phyloP scores from a whole-genome alignment of 2,329 filamentous ascomycete species.

The Arthrobotrys megalospora region DNA sequence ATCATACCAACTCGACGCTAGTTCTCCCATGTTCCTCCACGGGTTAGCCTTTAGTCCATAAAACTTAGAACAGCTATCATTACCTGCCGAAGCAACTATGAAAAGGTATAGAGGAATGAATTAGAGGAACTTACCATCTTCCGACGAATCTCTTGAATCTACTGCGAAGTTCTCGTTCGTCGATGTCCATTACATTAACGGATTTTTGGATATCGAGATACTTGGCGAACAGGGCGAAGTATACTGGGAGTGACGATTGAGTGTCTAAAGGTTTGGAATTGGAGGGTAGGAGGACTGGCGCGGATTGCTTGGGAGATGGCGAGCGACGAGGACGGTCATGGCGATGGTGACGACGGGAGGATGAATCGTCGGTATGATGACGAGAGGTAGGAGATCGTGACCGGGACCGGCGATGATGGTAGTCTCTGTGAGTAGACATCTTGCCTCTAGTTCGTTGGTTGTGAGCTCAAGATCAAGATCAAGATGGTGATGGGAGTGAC shows the following conservation, averaged over 20 bases:
- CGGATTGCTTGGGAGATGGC: conserved; percentile 58
- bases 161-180: conserved; percentile 82
- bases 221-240: conserved; percentile 74
- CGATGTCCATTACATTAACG: conserved; percentile 76
- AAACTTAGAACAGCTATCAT: not conserved
- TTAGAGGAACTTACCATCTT: conserved; percentile 78
- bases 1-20: conserved; percentile 95
- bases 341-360: conserved; percentile 38
- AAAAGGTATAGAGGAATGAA: conserved; percentile 27
- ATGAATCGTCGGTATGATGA: conserved; percentile 37
- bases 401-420: conserved; percentile 25
- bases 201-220: conserved; percentile 92
- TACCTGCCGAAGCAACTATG: conserved; percentile 7
- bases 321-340: conserved; percentile 64
- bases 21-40: conserved; percentile 82
- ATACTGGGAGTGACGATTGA: conserved; percentile 76
- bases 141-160: conserved; percentile 93
- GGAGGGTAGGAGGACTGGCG: conserved; percentile 70
- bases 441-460: conserved; percentile 1
- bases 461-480: not conserved
- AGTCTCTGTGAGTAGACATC: conserved; percentile 31
- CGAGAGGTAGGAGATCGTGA: conserved; percentile 52
- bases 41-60: conserved; percentile 68
- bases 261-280: conserved; percentile 74
- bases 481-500: conserved; percentile 11